Percentiles rank a stretch among this genome's conserved stretches.
Evolutionary conservation across 2,329 filamentous ascomycete species (phyloP).

Genomic region (Diaporthe eres): DNA sequence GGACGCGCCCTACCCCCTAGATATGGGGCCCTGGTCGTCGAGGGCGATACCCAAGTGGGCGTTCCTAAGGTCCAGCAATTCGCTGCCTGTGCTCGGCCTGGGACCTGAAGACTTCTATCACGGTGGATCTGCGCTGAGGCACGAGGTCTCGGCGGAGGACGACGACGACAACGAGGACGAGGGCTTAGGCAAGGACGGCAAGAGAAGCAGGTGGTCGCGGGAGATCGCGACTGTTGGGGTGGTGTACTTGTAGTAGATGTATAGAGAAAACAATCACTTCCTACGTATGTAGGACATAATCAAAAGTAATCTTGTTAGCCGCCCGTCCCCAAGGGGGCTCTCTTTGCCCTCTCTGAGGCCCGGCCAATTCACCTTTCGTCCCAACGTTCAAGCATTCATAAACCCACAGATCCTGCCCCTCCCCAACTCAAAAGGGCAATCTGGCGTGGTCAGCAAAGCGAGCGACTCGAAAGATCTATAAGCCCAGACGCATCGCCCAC

Average conservation of each 20-base stretch:
- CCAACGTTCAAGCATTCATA: not conserved
- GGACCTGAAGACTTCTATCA: conserved; percentile 34
- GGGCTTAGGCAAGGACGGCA: not conserved
- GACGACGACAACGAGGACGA: not conserved
- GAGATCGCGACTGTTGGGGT: not conserved
- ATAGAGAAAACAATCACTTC: not conserved
- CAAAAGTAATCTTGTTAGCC: not conserved
- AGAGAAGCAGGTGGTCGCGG: not conserved
- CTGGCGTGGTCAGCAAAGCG: not conserved
- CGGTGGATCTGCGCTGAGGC: conserved; percentile 30
- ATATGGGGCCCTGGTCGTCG: conserved; percentile 4
- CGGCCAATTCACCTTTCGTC: not conserved
- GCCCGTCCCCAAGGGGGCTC: not conserved
- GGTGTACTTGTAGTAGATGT: conserved; percentile 21
- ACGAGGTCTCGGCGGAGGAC: conserved; percentile 4
- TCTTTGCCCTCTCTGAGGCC: not conserved
- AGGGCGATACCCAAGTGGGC: conserved; percentile 33
- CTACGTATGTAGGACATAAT: not conserved
- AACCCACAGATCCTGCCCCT: not conserved
- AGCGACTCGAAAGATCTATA: not conserved
- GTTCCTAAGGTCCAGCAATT: conserved; percentile 36
- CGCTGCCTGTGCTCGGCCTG: conserved; percentile 26
- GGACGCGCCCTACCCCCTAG: not conserved
- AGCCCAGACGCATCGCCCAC: not conserved
- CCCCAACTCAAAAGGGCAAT: not conserved